Evolutionary conservation across 129 eudicot genomes (phyloP), one percentile per base, ranked within the genome.

Genomic region (Centrapalus pauciflorus): DNA sequence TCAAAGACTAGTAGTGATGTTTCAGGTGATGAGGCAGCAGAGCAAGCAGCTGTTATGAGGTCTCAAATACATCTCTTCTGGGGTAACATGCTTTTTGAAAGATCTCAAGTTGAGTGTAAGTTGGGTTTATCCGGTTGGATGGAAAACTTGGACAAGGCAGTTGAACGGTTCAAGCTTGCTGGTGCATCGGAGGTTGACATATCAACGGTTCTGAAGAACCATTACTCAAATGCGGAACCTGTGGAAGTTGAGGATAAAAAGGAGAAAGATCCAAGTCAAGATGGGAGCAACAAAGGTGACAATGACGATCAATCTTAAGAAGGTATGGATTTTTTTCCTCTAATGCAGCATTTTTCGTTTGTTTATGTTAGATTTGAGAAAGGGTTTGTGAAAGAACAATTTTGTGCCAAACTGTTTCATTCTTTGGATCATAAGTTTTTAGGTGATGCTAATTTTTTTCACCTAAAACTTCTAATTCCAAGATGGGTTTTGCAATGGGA

Each of bases 31-130:
- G 98, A 93, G 64, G 88, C 83, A 20, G 98, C 91, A 7, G 96
- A 93, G 40, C 98, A 93, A 63, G 98, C 91, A 26, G 98, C 89
- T 21, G 92, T 88, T 19, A 93, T 93, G 98, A 82, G 90, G 62
- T 85, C 96, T 13, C 98, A 93, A 45, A 93, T 93, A 60, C 96
- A 93, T 84, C 74, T 93, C 11, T 93, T 88, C 57, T 93, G 98
- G 98, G 98, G 98, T 19, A 93, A 93, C 55, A 93, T 93, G 98
- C 92, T 88, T 43, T 93, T 85, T 55, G 98, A 93, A 83, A 79
- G 96, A 50, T 93, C 98, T 75, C 98, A 93, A 68, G 87, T 93
- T 28, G 98, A 93, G 67, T 88, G 81, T 61, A 88, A 86, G 54
- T 77, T 93, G 77, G 83, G 87, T 26, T 48, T 81, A 63, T 25